Evolutionary conservation across 805 yeast genomes (phyloP), one percentile per base, ranked within the genome.

Genomic region (Kluyveromyces aestuarii): DNA sequence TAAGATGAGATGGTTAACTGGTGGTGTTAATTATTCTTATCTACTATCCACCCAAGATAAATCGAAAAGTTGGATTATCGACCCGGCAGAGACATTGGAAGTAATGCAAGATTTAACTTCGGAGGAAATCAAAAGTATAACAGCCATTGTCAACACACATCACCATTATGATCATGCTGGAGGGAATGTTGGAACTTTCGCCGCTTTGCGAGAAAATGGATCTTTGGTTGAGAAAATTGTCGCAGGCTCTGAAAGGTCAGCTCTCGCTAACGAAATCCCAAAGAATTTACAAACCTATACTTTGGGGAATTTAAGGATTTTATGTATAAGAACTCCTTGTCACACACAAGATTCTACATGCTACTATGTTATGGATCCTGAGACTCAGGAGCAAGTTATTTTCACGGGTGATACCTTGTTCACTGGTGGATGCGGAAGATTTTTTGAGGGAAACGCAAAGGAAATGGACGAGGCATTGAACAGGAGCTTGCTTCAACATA

Each of bases 291-390:
- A 96, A 4, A 70, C 73, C 39, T 58, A 50, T 40, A 41, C 48
- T 8, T 45, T 64, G 46, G 66, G 64, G 7, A 64, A 75, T 52
- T 61, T 91, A 45, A 73, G 78, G 16, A 77, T 90, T 45, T 80
- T 82, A 1, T 95, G 96, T 0, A 72, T 91, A 38, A 91, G 91
- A 67, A 93, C 99, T 0, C 99, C 99, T 4, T 93, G 99, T 63
- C 99, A 93, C 66, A 93, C 99, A 0, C 93, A 85, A 67, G 99
- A 93, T 67, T 87, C 96, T 2, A 86, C 93, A 51, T 91, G 98
- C 62, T 93, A 88, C 67, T 84, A 67, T 57, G 88, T 78, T 0
- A 71, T 71, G 43, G 98, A 91, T 62, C 41, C 51, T 0, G 56
- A 63, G n/a, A 79, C 89, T 0, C 75, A 73, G 35, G 79, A 88